phyloP scores from a whole-genome alignment of 495 filamentous ascomycete genomes.

The Entonaema liquescens region DNA sequence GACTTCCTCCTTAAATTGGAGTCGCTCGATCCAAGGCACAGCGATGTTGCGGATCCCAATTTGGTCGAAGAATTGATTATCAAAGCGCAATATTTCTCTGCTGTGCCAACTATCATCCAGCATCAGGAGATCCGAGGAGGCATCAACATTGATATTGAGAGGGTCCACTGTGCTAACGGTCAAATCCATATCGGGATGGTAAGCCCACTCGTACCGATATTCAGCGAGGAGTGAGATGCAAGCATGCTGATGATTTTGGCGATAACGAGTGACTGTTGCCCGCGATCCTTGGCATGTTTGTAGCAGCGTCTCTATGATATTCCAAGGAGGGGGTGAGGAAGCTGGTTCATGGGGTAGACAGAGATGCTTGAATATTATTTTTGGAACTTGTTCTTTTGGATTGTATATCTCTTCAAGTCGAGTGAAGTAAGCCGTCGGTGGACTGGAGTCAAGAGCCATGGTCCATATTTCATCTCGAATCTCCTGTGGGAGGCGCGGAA shows the following conservation, averaged over 20 bases:
- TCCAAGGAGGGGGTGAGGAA: not conserved
- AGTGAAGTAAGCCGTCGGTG: not conserved
- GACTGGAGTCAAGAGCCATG: not conserved
- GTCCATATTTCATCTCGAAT: not conserved
- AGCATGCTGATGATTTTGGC: not conserved
- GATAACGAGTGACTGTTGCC: not conserved
- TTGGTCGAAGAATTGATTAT: not conserved
- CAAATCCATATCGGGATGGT: not conserved
- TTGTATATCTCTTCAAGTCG: not conserved
- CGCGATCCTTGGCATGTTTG: not conserved
- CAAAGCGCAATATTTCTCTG: not conserved
- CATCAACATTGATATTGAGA: not conserved
- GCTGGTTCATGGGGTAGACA: not conserved
- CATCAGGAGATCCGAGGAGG: not conserved
- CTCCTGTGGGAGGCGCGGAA: not conserved
- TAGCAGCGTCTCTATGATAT: not conserved
- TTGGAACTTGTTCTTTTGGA: not conserved
- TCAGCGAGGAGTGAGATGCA: not conserved
- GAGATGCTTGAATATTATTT: not conserved
- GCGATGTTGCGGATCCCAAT: not conserved
- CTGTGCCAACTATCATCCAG: not conserved
- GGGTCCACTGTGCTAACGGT: not conserved
- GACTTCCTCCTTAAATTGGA: too few species aligned
- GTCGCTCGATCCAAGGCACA: not conserved
- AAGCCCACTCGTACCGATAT: not conserved